Percentiles rank a stretch among this genome's conserved stretches.
Evolutionary conservation across 164 flowering plant species (phyloP).

Genomic region (Warburgia ugandensis): DNA sequence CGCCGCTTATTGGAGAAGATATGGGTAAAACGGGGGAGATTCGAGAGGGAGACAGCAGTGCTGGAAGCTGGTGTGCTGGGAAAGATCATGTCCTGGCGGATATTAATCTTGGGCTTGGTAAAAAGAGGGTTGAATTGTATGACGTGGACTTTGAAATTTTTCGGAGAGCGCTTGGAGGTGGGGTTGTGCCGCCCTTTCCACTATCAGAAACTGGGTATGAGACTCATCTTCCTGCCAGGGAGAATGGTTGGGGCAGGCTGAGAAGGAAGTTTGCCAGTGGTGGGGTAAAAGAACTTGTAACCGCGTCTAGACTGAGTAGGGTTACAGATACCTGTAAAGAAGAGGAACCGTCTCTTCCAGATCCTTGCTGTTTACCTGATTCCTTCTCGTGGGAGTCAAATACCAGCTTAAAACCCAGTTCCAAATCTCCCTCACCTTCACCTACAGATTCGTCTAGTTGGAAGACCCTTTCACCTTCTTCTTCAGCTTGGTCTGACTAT

Average conservation of each 20-base stretch:
- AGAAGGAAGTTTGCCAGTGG: conserved; percentile 46
- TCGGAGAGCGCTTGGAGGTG: conserved; percentile 53
- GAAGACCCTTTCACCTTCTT: conserved; percentile 68
- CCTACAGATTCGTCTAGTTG: conserved; percentile 64
- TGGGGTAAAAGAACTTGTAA: conserved; percentile 13
- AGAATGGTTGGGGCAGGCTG: conserved; percentile 55
- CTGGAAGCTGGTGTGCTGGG: no score
- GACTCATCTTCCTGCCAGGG: conserved; percentile 55
- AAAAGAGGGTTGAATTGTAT: conserved; percentile 41
- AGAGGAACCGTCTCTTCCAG: no score
- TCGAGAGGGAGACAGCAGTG: no score
- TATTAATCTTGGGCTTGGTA: conserved; percentile 17
- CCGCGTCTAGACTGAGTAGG: conserved; percentile 24
- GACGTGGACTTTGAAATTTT: conserved; percentile 66
- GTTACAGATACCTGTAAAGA: no score
- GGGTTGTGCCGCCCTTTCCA: conserved; percentile 62
- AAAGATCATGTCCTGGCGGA: conserved; percentile 4
- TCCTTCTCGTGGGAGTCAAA: conserved; percentile 35
- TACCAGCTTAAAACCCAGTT: conserved; percentile 32
- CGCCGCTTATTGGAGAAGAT: conserved; percentile 19
- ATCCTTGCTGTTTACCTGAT: conserved; percentile 35
- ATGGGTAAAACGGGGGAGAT: conserved; percentile 4
- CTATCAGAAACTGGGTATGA: conserved; percentile 36
- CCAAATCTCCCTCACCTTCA: conserved; percentile 55
- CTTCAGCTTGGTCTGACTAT: conserved; percentile 69